Base-by-base conservation (phyloP, 192 early-diverging fungal genomes). In the Lunasporangiospora selenospora region DNA sequence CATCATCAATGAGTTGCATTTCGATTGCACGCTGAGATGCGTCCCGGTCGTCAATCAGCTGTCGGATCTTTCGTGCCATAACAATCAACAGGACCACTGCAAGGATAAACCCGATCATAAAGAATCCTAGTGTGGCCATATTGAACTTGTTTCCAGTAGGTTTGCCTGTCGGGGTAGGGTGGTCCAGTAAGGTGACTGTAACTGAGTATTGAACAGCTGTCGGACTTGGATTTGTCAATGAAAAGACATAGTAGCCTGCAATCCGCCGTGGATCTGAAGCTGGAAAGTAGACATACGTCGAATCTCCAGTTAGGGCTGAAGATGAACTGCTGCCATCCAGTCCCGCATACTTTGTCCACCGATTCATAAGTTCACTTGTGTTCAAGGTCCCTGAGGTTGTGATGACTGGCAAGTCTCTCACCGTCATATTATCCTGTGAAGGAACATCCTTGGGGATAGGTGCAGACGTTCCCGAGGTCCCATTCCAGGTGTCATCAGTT, bases 161-260 rank as follows among this genome's bases (percentile, higher is more conserved):
- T 21, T 38, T n/a, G n/a, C n/a, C n/a, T n/a, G n/a, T n/a, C n/a
- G n/a, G n/a, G n/a, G n/a, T 33, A 5, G 41, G 27, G n/a, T 32
- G 60, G 24, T 58, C 43, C 12, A 63, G 15, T 5, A 46, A 23
- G 1, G 24, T 43, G 33, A 73, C 69, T 5, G 48, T 73, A 10
- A 73, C n/a, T 19, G 58, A 24, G 30, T 58, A 63, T 6, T 42
- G 11, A 15, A 73, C 3, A 0, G 23, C 18, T 2, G 12, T n/a
- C 1, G 52, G 13, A 23, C 44, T 51, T 2, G 36, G 15, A 36
- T 76, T 76, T 8, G 49, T 62, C 32, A 76, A 31, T 2, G 59
- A 63, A 47, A 62, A 76, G 15, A 76, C 58, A 58, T 76, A 60
- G 27, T 76, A 76, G 2, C 75, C 75, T 13, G 65, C 58, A 21